Evolutionary conservation across 2,329 filamentous ascomycete genomes (phyloP).

Genomic region (Amylocarpus encephaloides): DNA sequence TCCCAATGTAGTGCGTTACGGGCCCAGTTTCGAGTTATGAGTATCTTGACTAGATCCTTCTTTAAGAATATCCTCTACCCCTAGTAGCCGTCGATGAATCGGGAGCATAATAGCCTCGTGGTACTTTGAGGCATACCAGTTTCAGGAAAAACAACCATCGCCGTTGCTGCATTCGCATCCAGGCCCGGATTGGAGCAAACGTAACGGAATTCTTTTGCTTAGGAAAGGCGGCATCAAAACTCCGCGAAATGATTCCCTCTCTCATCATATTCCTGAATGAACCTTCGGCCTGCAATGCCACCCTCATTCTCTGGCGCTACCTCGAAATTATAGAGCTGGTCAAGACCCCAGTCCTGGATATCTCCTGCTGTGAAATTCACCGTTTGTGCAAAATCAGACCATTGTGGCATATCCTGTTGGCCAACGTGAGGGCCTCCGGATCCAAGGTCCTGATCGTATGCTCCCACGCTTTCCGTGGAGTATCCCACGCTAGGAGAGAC

Average conservation of each 20-base stretch:
- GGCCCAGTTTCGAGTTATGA: no score
- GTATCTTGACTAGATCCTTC: no score
- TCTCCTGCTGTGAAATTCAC: constrained; percentile 20
- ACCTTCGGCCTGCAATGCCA: constrained; percentile 13
- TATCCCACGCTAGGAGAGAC: constrained; percentile 19
- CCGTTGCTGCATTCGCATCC: no score
- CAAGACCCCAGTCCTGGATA: constrained; percentile 21
- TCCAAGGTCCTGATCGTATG: constrained; percentile 13
- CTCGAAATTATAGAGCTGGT: constrained; percentile 25
- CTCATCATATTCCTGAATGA: constrained; percentile 25
- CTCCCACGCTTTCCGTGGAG: constrained; percentile 17
- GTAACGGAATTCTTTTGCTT: no score
- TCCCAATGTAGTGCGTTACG: no score
- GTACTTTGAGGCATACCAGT: no score
- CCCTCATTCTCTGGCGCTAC: constrained; percentile 12
- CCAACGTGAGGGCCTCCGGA: not conserved
- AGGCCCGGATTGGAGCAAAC: no score
- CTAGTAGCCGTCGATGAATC: no score
- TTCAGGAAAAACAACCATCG: no score
- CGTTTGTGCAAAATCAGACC: constrained; percentile 15
- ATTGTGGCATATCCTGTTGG: constrained; percentile 15
- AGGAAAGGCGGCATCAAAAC: constrained; percentile 9
- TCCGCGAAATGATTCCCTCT: constrained; percentile 23
- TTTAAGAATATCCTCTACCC: no score
- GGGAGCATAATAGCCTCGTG: no score